Conservation (phyloP, 352 stramenopile genomes). For the Phytophthora meadii region DNA sequence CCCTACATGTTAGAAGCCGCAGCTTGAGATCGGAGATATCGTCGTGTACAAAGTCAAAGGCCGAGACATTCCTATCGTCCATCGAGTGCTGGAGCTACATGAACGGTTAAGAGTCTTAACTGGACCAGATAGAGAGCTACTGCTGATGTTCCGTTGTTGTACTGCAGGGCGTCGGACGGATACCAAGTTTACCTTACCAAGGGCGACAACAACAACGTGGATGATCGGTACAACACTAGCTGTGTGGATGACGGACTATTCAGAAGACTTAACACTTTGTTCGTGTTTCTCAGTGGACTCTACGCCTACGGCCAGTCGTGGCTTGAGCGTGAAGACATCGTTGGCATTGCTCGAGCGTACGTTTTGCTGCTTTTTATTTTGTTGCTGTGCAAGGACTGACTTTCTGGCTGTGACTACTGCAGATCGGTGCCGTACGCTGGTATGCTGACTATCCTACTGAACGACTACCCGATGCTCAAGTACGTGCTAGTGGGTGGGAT, state of each 20-base stretch:
- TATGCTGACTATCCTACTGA: slow-evolving; percentile 99
- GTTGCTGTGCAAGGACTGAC: slow-evolving; percentile 6
- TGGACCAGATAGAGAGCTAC: not conserved
- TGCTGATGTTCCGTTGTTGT: not conserved
- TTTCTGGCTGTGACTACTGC: slow-evolving; percentile 10
- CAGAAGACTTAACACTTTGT: slow-evolving; percentile 9
- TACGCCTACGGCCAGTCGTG: slow-evolving; percentile 98
- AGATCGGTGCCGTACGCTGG: slow-evolving; percentile 97
- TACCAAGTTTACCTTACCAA: slow-evolving; percentile 98
- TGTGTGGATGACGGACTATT: not conserved
- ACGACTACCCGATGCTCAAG: slow-evolving; percentile 99
- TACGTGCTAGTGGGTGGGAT: slow-evolving; percentile 81
- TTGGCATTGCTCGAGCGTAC: slow-evolving; percentile 94
- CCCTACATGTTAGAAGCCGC: slow-evolving; percentile 58
- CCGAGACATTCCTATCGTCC: slow-evolving; percentile 99
- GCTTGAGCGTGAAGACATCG: slow-evolving; percentile 98
- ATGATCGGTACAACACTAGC: slow-evolving; percentile 89
- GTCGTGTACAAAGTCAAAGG: slow-evolving; percentile 98
- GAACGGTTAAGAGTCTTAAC: slow-evolving; percentile 59
- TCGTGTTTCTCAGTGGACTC: slow-evolving; percentile 73
- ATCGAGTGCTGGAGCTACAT: slow-evolving; percentile 98
- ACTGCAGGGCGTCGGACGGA: slow-evolving; percentile 71
- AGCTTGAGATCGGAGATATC: slow-evolving; percentile 90
- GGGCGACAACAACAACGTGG: slow-evolving; percentile 99
- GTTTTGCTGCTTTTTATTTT: slow-evolving; percentile 25